Base-by-base conservation (phyloP, 495 filamentous ascomycete species). In the Copromyces sp. region DNA sequence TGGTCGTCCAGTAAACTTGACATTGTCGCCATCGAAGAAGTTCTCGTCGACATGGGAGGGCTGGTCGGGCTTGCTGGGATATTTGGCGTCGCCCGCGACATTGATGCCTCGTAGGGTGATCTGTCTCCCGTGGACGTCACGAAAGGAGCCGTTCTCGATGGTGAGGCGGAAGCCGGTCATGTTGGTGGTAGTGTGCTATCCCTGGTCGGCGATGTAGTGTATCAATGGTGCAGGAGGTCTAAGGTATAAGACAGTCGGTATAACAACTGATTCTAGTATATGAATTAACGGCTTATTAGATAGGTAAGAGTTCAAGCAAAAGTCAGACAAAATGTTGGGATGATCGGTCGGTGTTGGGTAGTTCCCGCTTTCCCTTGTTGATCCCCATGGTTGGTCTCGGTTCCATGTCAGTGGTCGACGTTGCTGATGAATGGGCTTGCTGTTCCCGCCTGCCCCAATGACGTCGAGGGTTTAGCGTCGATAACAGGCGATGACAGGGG, bases 11-110 rank as follows among this genome's bases (percentile, higher is more conserved):
- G 94, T 89, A 77, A 98, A 99, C 39, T 93, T 97, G 70, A 98
- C 91, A 78, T 89, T 88, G 81, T 99, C 96, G 72, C 90, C 95
- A 45, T 98, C 93, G 78, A 95, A 98, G 85, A 99, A 99, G 72
- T 90, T 83, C 29, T 94, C 88, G 16, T 85, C 74, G 29, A 92
- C 83, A 80, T 95, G 91, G 7, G 95, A 96, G 2, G 94, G 94
- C 35, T 92, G 84, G 74, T 97, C 85, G 17, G 95, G 95, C 16
- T 83, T 82, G 74, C 88, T 92, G 17, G 95, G 95, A 68, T 84
- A 86, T 77, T 91, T 91, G 53, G 88, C 83, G 79, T 90, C 89
- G 71, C 85, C 89, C 9, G 88, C 89, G 72, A 90, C 84, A 72
- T 91, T 91, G 80, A 91, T 90, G 71, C 89, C 89, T 69, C 88